Conservation (phyloP, 1,139 yeast genomes). For the Kodamaea suecica region DNA sequence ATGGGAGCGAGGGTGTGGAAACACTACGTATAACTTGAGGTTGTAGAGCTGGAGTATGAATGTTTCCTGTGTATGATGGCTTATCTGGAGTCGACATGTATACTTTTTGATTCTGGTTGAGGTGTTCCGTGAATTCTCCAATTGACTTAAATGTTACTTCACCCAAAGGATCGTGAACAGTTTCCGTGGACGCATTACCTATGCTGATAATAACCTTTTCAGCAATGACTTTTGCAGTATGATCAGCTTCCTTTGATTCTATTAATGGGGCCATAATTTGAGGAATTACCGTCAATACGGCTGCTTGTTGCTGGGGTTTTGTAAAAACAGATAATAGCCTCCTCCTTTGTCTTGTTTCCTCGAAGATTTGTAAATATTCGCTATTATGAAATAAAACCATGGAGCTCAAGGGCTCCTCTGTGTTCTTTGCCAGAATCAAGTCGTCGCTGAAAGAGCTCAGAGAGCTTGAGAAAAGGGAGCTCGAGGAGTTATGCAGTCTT, state of each 20-base stretch:
- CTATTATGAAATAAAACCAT: constrained; percentile 24
- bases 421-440: constrained; percentile 6
- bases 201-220: no score
- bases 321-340: constrained; percentile 25
- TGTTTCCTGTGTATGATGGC: no score
- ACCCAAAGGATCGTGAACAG: no score
- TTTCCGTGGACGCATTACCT: no score
- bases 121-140: no score
- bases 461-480: constrained; percentile 7
- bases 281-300: no score
- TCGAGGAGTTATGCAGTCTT: constrained; percentile 5
- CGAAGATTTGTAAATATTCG: constrained; percentile 35
- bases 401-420: constrained; percentile 9
- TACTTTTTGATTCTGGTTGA: no score
- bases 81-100: no score
- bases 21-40: constrained; percentile 5
- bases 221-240: no score
- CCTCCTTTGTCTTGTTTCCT: constrained; percentile 38
- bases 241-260: no score
- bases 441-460: constrained; percentile 7
- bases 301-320: constrained; percentile 9
- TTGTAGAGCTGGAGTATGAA: background rate
- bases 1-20: constrained; percentile 9
- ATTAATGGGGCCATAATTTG: background rate
- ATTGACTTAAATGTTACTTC: no score